Conservation (phyloP, 73 alveolate species). For the Paramecium primaurelia region DNA sequence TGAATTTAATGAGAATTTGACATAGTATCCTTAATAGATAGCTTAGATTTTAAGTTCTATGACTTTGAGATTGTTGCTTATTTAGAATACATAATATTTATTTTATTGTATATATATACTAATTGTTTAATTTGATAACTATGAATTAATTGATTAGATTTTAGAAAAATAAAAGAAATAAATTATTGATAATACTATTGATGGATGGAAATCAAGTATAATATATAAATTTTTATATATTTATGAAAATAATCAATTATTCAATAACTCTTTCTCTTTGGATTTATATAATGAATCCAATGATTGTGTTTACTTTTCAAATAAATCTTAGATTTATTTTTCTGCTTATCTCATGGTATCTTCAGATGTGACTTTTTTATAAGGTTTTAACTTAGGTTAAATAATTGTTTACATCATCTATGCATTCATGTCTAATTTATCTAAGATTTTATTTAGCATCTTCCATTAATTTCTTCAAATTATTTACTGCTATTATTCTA, state of each 20-base stretch:
- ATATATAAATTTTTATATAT: not conserved
- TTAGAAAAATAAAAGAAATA: not conserved
- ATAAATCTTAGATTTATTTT: not conserved
- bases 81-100: not conserved
- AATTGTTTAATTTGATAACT: not conserved
- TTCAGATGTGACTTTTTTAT: constrained; percentile 17
- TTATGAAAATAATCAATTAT: not conserved
- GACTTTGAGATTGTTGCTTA: constrained; percentile 1
- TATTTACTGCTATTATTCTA: not conserved
- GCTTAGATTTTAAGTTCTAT: not conserved
- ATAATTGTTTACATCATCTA: not conserved
- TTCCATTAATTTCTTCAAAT: too few species aligned
- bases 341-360: constrained; percentile 25
- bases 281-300: not conserved
- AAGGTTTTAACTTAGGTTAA: constrained; percentile 6
- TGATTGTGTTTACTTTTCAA: not conserved
- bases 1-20: not conserved
- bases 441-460: not conserved
- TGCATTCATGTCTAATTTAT: constrained; percentile 12
- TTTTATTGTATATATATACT: not conserved
- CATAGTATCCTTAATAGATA: not conserved
- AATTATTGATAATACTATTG: not conserved
- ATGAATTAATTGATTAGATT: not conserved
- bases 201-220: not conserved
- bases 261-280: constrained; percentile 7